Percentiles rank a stretch among this genome's conserved stretches.
Evolutionary conservation across 2,329 filamentous ascomycete genomes (phyloP).

Genomic region (Verticillium alfalfae): DNA sequence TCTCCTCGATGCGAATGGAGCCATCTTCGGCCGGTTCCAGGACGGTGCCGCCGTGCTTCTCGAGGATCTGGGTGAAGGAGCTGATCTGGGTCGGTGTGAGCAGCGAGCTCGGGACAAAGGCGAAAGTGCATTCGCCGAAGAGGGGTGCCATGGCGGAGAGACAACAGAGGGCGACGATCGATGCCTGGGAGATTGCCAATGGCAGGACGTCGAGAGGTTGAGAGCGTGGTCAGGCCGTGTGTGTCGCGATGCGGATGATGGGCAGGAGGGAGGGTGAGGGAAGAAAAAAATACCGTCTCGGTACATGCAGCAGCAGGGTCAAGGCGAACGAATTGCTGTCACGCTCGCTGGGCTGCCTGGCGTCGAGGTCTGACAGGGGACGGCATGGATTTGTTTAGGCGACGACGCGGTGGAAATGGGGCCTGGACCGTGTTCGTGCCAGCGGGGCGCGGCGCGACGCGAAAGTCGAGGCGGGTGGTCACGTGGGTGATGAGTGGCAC

Average conservation of each 20-base stretch:
- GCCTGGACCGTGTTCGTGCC: background rate
- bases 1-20: conserved; percentile 37
- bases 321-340: background rate
- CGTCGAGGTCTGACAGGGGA: background rate
- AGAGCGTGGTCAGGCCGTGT: no score
- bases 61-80: conserved; percentile 36
- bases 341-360: background rate
- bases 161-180: background rate
- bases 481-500: background rate
- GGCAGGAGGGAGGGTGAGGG: background rate
- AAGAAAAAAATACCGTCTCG: background rate
- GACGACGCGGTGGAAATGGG: background rate
- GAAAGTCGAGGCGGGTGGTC: background rate
- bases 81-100: conserved; percentile 33
- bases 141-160: conserved; percentile 10
- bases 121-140: conserved; percentile 37
- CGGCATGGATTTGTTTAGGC: background rate
- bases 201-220: background rate
- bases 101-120: conserved; percentile 37
- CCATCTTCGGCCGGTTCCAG: conserved; percentile 42
- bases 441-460: background rate
- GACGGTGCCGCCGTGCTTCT: conserved; percentile 45
- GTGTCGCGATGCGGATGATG: background rate
- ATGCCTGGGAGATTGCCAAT: background rate
- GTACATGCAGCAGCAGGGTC: background rate